phyloP scores from a whole-genome alignment of 2,329 filamentous ascomycete genomes.

The Gnomoniopsis smithogilvyi region DNA sequence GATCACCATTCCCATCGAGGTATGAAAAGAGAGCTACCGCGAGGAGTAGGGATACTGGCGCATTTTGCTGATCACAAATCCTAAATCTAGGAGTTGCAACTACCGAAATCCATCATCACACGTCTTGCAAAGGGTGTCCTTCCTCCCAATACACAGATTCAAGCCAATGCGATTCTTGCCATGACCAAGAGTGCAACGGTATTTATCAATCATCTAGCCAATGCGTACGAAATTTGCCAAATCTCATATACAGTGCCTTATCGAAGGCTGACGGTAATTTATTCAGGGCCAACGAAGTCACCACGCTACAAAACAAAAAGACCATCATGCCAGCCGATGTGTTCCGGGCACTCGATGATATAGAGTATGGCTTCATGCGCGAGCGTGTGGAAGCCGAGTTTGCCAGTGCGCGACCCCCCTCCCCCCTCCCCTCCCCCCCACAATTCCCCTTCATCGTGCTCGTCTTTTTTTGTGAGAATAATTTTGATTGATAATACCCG shows the following conservation, averaged over 20 bases:
- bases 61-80: not conserved
- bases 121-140: constrained; percentile 76
- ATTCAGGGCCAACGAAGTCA: constrained; percentile 69
- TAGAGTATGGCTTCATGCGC: constrained; percentile 72
- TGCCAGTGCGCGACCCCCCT: constrained; percentile 52
- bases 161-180: constrained; percentile 76
- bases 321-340: constrained; percentile 75
- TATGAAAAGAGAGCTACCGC: constrained; percentile 26
- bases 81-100: constrained; percentile 60
- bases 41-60: not conserved
- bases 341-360: constrained; percentile 71
- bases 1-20: constrained; percentile 56
- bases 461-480: not conserved
- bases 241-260: not conserved
- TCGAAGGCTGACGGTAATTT: not conserved
- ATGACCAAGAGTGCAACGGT: constrained; percentile 80
- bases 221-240: constrained; percentile 56
- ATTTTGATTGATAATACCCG: constrained; percentile 4
- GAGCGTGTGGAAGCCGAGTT: constrained; percentile 71
- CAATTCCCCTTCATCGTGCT: not conserved
- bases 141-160: constrained; percentile 77
- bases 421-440: not conserved
- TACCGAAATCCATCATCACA: constrained; percentile 79
- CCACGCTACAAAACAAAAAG: constrained; percentile 66
- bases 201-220: constrained; percentile 77